Base-by-base conservation (phyloP, 176 grass and related monocot genomes). In the Saccharum spontaneum region DNA sequence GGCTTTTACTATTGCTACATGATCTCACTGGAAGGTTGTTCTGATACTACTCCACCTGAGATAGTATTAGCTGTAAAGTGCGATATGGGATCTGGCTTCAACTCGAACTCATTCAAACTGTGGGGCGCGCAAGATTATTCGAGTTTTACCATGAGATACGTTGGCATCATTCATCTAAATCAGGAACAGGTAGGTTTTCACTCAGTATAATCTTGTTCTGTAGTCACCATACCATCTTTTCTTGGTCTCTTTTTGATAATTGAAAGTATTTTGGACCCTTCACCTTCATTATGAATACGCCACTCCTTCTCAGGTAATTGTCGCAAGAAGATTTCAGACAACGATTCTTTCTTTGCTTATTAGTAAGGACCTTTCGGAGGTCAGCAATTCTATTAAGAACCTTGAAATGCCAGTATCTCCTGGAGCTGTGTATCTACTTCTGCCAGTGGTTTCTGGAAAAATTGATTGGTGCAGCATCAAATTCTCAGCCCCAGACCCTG, bases 391-490 rank as follows among this genome's bases (percentile, higher is more conserved):
- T 69, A 30, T 33, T 73, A 62, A 86, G 70, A 44, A 71, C 15
- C 69, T 67, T 76, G 80, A 90, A 69, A 88, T 89, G 74, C 55
- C 73, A 86, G 67, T 16, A 64, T 86, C 79, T 28, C 50, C 57
- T 87, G 87, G 88, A 86, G 86, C 89, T 87, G 89, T 84, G 34
- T 97, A 97, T 77, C 79, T 97, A 82, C 86, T 97, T 67, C 46
- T 97, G 40, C 94, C 94, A 10, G 87, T 83, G 20, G 87, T 88
- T 80, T 85, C 79, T 77, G 92, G 88, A 18, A 97, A 84, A 92
- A 63, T 97, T 82, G 92, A 97, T 88, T 97, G 94, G 94, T 79
- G 76, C 39, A 83, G 80, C 78, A 88, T 94, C 9, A 90, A 82
- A 46, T 92, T 84, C 23, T 75, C 66, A 44, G 40, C 71, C 46